Base-by-base conservation (phyloP, 176 grass and related monocot species). In the Oryza meyeriana region DNA sequence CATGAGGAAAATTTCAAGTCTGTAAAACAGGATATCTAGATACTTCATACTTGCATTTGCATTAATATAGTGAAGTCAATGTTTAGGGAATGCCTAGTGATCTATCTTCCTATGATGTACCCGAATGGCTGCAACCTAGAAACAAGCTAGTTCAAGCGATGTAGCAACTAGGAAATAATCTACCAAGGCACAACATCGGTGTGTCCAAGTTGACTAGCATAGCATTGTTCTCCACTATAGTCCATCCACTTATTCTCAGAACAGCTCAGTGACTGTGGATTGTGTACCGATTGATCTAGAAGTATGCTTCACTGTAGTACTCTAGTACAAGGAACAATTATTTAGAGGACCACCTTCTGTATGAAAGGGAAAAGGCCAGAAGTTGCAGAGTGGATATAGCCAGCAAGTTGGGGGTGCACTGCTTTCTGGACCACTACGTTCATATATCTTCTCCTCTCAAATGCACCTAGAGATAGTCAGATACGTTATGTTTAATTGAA, bases 361-460 rank as follows among this genome's bases (percentile, higher is more conserved):
- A 99, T 86, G 74, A 88, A 95, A 70, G 93, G 87, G 27, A 93
- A 82, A 72, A 99, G 91, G 59, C 72, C 82, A 72, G 72, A 41
- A 81, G 89, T 89, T 16, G 78, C 78, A 33, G 93, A 87, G 75
- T 95, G 90, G 81, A 98, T 95, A 38, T 99, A 99, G 67, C 81
- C 65, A 40, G 89, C 75, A 69, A 99, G 84, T 79, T 91, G 79
- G 0, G 89, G 96, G 28, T 99, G 91, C 24, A 82, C 57, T 72
- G 96, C 90, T 88, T 91, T 95, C 75, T 99, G 93, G 24, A 99
- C 93, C 69, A 95, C 96, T 73, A 95, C 85, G 83, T 93, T 98
- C 96, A 95, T 95, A 72, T 93, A 98, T 79, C 96, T 95, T 88
- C 96, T 98, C 79, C 96, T 93, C 90, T 93, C 93, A 91, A 98